phyloP scores from a whole-genome alignment of 2,329 filamentous ascomycete species.

The Calcarisporium arbuscula region DNA sequence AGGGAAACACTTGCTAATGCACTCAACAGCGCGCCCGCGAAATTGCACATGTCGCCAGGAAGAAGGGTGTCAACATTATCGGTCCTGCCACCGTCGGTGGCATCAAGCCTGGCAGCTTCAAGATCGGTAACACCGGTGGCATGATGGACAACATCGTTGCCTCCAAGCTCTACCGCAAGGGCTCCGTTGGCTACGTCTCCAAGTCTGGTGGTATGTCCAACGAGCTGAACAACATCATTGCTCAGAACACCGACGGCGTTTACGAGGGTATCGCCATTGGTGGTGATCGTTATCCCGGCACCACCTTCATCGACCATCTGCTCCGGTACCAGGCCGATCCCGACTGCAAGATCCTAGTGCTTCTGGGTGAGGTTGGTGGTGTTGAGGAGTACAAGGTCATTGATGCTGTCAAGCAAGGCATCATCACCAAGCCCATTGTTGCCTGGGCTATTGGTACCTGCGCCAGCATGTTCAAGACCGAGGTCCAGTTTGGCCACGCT shows the following conservation, averaged over 20 bases:
- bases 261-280: slow-evolving; percentile 99
- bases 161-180: slow-evolving; percentile 99
- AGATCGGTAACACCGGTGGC: slow-evolving; percentile 99
- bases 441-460: slow-evolving; percentile 99
- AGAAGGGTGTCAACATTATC: slow-evolving; percentile 99
- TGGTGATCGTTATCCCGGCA: slow-evolving; percentile 97
- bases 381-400: slow-evolving; percentile 99
- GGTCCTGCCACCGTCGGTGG: slow-evolving; percentile 97
- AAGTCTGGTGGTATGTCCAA: slow-evolving; percentile 99
- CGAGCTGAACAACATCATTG: slow-evolving; percentile 99
- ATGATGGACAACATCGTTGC: slow-evolving; percentile 99
- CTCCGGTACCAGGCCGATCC: slow-evolving; percentile 95
- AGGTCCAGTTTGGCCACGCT: slow-evolving; percentile 98
- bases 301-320: slow-evolving; percentile 98
- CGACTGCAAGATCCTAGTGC: slow-evolving; percentile 92
- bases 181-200: slow-evolving; percentile 97
- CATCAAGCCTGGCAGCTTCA: slow-evolving; percentile 99
- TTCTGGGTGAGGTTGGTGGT: slow-evolving; percentile 97
- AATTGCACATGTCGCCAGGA: slow-evolving; percentile 91
- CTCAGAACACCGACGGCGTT: slow-evolving; percentile 93
- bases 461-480: slow-evolving; percentile 99
- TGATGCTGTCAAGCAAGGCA: slow-evolving; percentile 88
- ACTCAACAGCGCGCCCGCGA: slow-evolving; percentile 76
- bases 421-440: slow-evolving; percentile 97
- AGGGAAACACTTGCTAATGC: slow-evolving; percentile 13